Evolutionary conservation across 495 filamentous ascomycete species (phyloP).

Genomic region (Penicillium chermesinum): DNA sequence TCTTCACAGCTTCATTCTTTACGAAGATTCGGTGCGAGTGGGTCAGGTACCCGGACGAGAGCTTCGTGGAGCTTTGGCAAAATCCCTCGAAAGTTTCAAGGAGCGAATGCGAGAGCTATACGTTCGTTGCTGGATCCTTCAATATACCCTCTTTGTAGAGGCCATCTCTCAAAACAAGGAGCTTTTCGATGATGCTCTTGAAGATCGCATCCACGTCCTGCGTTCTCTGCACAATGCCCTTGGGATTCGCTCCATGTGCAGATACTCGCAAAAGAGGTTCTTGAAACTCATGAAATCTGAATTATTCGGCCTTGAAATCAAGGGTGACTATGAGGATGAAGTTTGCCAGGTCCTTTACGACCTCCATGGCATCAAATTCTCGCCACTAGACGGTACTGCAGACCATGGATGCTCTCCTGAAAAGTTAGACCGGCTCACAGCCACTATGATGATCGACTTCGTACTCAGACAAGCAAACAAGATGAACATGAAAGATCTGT

Average conservation of each 20-base stretch:
- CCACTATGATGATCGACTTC: constrained; percentile 73
- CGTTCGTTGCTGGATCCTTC: constrained; percentile 78
- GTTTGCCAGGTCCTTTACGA: constrained; percentile 85
- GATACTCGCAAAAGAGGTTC: constrained; percentile 76
- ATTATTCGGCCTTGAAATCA: constrained; percentile 55
- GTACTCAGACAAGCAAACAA: constrained; percentile 73
- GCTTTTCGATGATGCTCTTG: constrained; percentile 56
- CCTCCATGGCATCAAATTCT: constrained; percentile 76
- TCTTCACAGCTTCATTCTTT: constrained; percentile 70
- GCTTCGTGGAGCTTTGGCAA: constrained; percentile 39
- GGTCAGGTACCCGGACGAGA: constrained; percentile 51
- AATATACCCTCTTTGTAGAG: constrained; percentile 70
- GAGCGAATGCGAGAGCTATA: constrained; percentile 83
- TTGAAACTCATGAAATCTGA: constrained; percentile 85
- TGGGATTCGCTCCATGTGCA: constrained; percentile 83
- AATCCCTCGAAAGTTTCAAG: constrained; percentile 51
- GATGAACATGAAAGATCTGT: constrained; percentile 84
- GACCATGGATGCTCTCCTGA: constrained; percentile 75
- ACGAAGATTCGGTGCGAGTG: constrained; percentile 74
- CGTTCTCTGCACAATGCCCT: constrained; percentile 75
- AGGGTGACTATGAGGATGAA: constrained; percentile 70
- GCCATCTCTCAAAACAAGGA: constrained; percentile 61
- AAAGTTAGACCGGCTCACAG: constrained; percentile 68
- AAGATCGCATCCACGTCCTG: constrained; percentile 68
- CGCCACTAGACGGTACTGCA: constrained; percentile 57